Evolutionary conservation across 2,329 filamentous ascomycete genomes (phyloP).

Genomic region (Cladosporium phlei): DNA sequence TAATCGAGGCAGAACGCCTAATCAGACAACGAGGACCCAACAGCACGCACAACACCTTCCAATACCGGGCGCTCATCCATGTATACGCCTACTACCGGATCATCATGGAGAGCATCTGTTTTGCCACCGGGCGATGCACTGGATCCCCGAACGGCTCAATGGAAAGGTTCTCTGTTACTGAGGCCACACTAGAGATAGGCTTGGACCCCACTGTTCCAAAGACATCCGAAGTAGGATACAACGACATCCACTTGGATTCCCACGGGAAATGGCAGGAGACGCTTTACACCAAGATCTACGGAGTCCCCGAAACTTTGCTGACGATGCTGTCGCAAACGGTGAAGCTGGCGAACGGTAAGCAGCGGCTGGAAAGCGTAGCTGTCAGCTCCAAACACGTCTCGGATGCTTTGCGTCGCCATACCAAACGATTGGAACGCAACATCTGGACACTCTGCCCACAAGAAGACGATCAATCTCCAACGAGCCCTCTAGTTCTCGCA

Average conservation of each 20-base stretch:
- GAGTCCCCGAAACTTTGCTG: constrained; percentile 2
- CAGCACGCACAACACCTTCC: background rate
- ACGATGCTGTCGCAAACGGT: constrained; percentile 6
- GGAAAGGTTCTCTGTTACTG: background rate
- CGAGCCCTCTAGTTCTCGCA: background rate
- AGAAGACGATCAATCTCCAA: background rate
- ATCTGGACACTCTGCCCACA: background rate
- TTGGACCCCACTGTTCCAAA: background rate
- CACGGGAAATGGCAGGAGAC: constrained; percentile 1
- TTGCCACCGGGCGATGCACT: background rate
- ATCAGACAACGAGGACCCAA: background rate
- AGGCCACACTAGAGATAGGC: background rate
- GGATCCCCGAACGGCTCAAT: background rate
- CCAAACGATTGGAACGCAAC: constrained; percentile 3
- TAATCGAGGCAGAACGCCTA: constrained; percentile 6
- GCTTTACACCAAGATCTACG: constrained; percentile 7
- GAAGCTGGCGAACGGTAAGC: constrained; percentile 4
- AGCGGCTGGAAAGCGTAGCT: background rate
- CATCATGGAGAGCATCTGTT: constrained; percentile 4
- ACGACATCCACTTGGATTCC: constrained; percentile 5
- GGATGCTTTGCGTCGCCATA: constrained; percentile 5
- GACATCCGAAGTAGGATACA: constrained; percentile 2
- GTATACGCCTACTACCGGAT: constrained; percentile 3
- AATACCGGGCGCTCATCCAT: background rate
- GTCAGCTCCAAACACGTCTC: background rate